Conservation (phyloP, 1,139 yeast genomes). For the Barnettozyma hawaiiensis region DNA sequence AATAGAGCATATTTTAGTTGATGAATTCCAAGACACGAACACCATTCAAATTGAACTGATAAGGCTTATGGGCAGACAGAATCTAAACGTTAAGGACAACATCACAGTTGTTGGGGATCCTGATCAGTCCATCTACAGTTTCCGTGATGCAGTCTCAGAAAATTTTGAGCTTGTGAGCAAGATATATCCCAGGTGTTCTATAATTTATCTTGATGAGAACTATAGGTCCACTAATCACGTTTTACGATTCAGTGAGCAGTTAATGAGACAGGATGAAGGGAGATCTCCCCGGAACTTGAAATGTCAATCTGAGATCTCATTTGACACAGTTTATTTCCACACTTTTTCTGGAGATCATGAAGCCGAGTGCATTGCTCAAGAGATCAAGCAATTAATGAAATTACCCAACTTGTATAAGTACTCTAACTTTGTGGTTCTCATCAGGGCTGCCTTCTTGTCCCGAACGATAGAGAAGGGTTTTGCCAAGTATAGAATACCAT, state of each 20-base stretch:
- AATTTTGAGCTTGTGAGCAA: slow-evolving; percentile 60
- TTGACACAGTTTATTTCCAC: slow-evolving; percentile 44
- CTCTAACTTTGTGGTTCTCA: slow-evolving; percentile 65
- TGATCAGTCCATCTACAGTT: slow-evolving; percentile 89
- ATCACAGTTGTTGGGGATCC: slow-evolving; percentile 94
- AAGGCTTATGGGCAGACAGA: slow-evolving; percentile 47
- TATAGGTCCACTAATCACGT: slow-evolving; percentile 76
- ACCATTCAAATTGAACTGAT: slow-evolving; percentile 66
- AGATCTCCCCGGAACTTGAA: slow-evolving; percentile 40
- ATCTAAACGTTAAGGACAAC: slow-evolving; percentile 34
- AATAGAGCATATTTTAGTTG: slow-evolving; percentile 72
- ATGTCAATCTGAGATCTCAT: slow-evolving; percentile 39
- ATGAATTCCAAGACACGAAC: slow-evolving; percentile 93
- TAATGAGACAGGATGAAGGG: slow-evolving; percentile 57
- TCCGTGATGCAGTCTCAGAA: slow-evolving; percentile 69
- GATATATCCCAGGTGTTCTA: slow-evolving; percentile 36
- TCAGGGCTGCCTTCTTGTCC: slow-evolving; percentile 57
- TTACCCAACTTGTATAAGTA: slow-evolving; percentile 38
- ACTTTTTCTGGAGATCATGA: slow-evolving; percentile 44
- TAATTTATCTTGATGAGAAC: slow-evolving; percentile 55
- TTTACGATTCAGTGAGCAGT: slow-evolving; percentile 53
- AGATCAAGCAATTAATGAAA: slow-evolving; percentile 41
- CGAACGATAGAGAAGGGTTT: slow-evolving; percentile 58
- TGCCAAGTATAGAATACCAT: slow-evolving; percentile 49
- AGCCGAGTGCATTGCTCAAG: slow-evolving; percentile 52